Evolutionary conservation across 768 basidiomycete species (phyloP).

Genomic region (Mycena polygramma): DNA sequence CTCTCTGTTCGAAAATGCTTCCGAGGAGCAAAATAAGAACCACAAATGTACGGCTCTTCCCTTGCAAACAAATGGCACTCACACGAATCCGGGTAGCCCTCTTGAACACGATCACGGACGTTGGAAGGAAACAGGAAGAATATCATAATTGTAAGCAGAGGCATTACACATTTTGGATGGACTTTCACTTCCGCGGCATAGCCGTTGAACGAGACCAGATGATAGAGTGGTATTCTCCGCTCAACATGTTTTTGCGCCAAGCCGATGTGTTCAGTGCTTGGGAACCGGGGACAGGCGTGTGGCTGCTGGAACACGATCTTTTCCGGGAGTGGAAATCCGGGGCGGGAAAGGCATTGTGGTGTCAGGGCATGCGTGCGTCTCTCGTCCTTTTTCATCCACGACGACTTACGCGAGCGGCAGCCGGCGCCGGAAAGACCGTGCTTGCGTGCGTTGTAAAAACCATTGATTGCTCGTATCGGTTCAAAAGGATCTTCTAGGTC

Average conservation of each 20-base stretch:
- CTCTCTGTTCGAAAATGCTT: background rate
- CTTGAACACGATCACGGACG: no score
- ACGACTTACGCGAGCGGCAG: background rate
- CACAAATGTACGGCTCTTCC: background rate
- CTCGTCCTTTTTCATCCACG: background rate
- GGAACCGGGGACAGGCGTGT: constrained; percentile 7
- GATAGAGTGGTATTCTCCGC: constrained; percentile 9
- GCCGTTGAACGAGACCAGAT: background rate
- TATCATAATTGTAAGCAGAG: no score
- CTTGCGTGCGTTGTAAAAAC: constrained; percentile 9
- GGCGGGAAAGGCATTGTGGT: background rate
- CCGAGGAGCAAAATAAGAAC: background rate
- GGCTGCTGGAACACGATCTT: background rate
- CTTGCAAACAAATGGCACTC: background rate
- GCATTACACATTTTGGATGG: no score
- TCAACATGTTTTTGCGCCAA: constrained; percentile 20
- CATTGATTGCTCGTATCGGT: background rate
- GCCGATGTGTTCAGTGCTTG: background rate
- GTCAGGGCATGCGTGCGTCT: constrained; percentile 4
- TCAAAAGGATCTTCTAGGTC: background rate
- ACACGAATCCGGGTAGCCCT: no score
- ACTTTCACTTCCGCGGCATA: no score
- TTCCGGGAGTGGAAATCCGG: constrained; percentile 5
- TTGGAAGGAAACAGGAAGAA: no score
- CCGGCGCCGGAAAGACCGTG: constrained; percentile 11